Evolutionary conservation across 2,329 filamentous ascomycete genomes (phyloP), one percentile per base, ranked within the genome.

Genomic region (Trichoderma sp.): DNA sequence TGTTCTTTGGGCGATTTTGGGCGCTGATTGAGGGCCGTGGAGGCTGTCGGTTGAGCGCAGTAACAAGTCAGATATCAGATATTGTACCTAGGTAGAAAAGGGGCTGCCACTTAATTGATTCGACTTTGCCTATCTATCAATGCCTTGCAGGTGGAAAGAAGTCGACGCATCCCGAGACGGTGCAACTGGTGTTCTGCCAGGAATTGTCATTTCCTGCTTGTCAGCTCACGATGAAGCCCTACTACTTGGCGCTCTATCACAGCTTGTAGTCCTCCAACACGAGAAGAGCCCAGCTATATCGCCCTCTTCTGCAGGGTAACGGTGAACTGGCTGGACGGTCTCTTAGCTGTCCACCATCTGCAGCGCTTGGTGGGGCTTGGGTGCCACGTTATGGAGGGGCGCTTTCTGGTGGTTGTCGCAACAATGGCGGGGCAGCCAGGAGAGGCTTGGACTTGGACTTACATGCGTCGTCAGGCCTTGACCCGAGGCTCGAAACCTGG

Each of bases 1-100:
- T 54, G 45, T 56, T 67, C 67, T 69, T 69, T 69, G 64, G 54
- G 62, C 50, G 66, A 51, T 70, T 70, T 69, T 70, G 69, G 69
- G 68, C 61, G 66, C 63, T 64, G 61, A 56, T 66, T 69, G 65
- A 69, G 63, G 66, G 65, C 68, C 48, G 60, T 56, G 50, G 39
- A 47, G 44, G 48, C 28, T 56, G 28, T 24, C 54, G 19, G 60
- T 45, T 28, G 34, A 30, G 19, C 44, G 28, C 28, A 60, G 21
- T 26, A 26, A 47, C 45, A 28, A 12, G 15, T 24, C 30, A 41
- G 39, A 34, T 12, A 58, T 41, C 14, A 47, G 26, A 59, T 57
- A 47, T 63, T 3, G 30, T 63, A 24, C 21, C 21, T 24, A 24
- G 21, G 26, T 56, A 58, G 26, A 64, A 50, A 24, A 48, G n/a